These are phyloP conservation scores for Boeremia lycopersici DNA, from an alignment of 2,329 filamentous ascomycete genomes.

Conservation along the genomic window DNA sequence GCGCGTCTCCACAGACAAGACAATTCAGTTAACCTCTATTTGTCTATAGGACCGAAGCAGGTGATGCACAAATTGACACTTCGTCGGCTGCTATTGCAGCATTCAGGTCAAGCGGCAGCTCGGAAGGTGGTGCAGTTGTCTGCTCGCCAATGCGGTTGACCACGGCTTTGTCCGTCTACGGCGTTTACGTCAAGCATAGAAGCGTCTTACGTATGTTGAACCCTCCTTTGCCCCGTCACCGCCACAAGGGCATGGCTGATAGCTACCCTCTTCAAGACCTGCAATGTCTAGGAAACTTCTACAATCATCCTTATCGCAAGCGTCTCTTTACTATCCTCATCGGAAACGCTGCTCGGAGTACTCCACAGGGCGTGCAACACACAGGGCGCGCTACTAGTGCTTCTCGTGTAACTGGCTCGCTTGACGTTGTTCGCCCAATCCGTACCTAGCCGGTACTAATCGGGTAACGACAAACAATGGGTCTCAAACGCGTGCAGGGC, in stretches of 20 bases:
- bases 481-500: conserved; percentile 30
- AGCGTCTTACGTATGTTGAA: conserved; percentile 29
- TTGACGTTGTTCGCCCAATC: conserved; percentile 31
- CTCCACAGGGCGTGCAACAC: conserved; percentile 21
- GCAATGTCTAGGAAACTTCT: not conserved
- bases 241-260: not conserved
- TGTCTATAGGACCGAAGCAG: not conserved
- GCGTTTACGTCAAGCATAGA: conserved; percentile 2
- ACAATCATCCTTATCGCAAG: conserved; percentile 1
- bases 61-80: not conserved
- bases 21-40: too few species aligned
- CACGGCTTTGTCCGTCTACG: conserved; percentile 17
- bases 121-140: not conserved
- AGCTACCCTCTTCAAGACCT: not conserved
- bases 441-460: conserved; percentile 43
- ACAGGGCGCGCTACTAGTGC: conserved; percentile 20
- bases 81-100: not conserved
- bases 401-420: conserved; percentile 21
- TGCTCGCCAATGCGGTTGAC: conserved; percentile 6
- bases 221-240: conserved; percentile 5
- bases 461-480: conserved; percentile 23
- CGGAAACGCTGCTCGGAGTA: conserved; percentile 17
- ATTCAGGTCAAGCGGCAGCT: not conserved
- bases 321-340: not conserved
- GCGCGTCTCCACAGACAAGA: too few species aligned